A percentile compares a stretch with the other conserved stretches of the same genome.
Conservation (phyloP, 345 rosid genomes). For the Populus ilicifolia region DNA sequence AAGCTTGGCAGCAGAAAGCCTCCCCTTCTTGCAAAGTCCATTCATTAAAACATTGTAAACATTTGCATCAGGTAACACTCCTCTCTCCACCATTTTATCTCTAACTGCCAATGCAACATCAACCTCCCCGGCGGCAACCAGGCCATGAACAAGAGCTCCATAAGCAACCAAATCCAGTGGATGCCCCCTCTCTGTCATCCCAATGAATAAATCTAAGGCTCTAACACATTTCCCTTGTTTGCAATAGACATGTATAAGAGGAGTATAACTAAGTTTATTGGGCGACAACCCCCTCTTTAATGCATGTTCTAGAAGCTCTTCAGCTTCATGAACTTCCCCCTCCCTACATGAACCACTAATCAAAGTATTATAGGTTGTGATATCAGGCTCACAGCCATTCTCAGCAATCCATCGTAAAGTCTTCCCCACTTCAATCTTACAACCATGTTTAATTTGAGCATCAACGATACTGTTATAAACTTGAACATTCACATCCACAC, state of each 20-base stretch:
- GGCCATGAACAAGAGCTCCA: slow-evolving; percentile 76
- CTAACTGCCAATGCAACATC: slow-evolving; percentile 57
- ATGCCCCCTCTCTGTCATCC: slow-evolving; percentile 70
- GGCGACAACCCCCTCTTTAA: slow-evolving; percentile 43
- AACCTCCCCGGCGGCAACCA: slow-evolving; percentile 55
- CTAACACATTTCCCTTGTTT: slow-evolving; percentile 40
- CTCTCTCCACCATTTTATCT: slow-evolving; percentile 56
- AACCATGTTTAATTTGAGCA: slow-evolving; percentile 52
- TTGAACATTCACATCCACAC: slow-evolving; percentile 40
- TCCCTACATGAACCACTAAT: slow-evolving; percentile 54
- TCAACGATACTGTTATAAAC: slow-evolving; percentile 54
- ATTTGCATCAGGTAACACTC: slow-evolving; percentile 66
- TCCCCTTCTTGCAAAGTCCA: slow-evolving; percentile 74
- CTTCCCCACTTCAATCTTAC: slow-evolving; percentile 34
- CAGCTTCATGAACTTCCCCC: slow-evolving; percentile 51
- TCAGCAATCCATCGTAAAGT: slow-evolving; percentile 47
- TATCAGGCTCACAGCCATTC: slow-evolving; percentile 61
- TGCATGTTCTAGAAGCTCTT: slow-evolving; percentile 55
- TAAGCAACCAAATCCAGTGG: slow-evolving; percentile 67
- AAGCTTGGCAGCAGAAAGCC: slow-evolving; percentile 55
- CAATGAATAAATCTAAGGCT: slow-evolving; percentile 56
- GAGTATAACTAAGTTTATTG: slow-evolving; percentile 52
- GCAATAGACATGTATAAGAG: slow-evolving; percentile 53
- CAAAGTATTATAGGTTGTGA: slow-evolving; percentile 58
- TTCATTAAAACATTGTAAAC: slow-evolving; percentile 79